These are phyloP conservation scores for Saitozyma podzolica DNA, from an alignment of 768 basidiomycete species.

Conservation along the genomic window DNA sequence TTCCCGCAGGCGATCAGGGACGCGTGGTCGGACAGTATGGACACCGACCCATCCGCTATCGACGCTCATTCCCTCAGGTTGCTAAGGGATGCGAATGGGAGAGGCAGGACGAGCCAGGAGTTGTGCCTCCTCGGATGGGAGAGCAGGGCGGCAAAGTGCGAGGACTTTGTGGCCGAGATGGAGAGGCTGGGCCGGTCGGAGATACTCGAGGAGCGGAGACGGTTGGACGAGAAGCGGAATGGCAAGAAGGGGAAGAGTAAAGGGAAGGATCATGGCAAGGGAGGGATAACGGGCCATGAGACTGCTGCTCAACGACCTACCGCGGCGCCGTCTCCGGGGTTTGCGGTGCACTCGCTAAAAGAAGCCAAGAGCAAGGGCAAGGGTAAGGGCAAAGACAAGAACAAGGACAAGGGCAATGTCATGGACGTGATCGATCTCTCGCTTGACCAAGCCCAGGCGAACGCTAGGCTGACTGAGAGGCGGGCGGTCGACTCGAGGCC, in stretches of 20 bases:
- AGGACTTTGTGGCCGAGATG: not conserved
- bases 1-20: constrained; percentile 18
- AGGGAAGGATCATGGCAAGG: constrained; percentile 3
- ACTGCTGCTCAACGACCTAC: not conserved
- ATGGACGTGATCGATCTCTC: constrained; percentile 11
- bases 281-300: not conserved
- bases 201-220: not conserved
- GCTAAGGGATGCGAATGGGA: constrained; percentile 22
- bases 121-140: constrained; percentile 19
- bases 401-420: not conserved
- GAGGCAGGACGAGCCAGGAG: constrained; percentile 11
- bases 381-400: not conserved
- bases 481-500: not conserved
- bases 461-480: constrained; percentile 10
- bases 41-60: constrained; percentile 12
- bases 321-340: constrained; percentile 4
- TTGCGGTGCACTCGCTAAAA: not conserved
- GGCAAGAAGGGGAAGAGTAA: constrained; percentile 1
- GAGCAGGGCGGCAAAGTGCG: constrained; percentile 3
- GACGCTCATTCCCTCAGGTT: constrained; percentile 19
- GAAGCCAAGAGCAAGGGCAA: constrained; percentile 4
- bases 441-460: constrained; percentile 22
- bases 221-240: not conserved
- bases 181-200: not conserved
- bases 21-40: constrained; percentile 34